Evolutionary conservation across 768 basidiomycete species (phyloP).

Genomic region (Rhizopogon salebrosus): DNA sequence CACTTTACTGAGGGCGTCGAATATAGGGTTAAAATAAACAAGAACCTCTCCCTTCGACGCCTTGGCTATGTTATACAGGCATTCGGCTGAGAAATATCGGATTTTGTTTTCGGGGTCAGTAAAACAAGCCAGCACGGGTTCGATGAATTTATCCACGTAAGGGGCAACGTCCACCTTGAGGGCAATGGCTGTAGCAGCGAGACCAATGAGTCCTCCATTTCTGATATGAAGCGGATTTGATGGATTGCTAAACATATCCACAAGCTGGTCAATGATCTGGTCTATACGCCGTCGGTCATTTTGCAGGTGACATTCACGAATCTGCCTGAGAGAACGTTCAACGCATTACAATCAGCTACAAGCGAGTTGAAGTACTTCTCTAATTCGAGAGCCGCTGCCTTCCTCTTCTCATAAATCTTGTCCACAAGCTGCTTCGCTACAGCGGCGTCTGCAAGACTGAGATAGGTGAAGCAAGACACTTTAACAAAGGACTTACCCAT

Average conservation of each 20-base stretch:
- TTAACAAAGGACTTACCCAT: conserved; percentile 3
- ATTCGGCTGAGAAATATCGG: conserved; percentile 96
- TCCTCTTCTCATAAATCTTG: conserved; percentile 96
- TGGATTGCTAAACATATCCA: conserved; percentile 86
- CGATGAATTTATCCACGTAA: conserved; percentile 91
- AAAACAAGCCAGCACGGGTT: conserved; percentile 86
- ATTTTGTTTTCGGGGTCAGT: conserved; percentile 92
- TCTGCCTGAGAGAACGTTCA: conserved; percentile 44
- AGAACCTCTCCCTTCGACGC: conserved; percentile 96
- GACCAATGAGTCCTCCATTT: conserved; percentile 93
- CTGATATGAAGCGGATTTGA: conserved; percentile 83
- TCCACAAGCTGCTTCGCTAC: conserved; percentile 80
- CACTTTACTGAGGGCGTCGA: conserved; percentile 96
- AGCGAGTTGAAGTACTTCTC: conserved; percentile 64
- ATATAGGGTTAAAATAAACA: conserved; percentile 97
- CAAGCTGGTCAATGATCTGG: conserved; percentile 89
- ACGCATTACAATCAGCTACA: not conserved
- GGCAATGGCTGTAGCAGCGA: conserved; percentile 96
- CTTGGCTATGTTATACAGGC: conserved; percentile 96
- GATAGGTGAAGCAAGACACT: not conserved
- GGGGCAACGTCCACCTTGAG: conserved; percentile 89
- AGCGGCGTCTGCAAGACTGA: conserved; percentile 48
- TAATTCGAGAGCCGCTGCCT: conserved; percentile 90
- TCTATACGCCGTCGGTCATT: conserved; percentile 77
- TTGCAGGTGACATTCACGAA: conserved; percentile 81